Evolutionary conservation across 2,329 filamentous ascomycete species (phyloP), one percentile per base, ranked within the genome.

Genomic region (Reticulascus tulasneorum): DNA sequence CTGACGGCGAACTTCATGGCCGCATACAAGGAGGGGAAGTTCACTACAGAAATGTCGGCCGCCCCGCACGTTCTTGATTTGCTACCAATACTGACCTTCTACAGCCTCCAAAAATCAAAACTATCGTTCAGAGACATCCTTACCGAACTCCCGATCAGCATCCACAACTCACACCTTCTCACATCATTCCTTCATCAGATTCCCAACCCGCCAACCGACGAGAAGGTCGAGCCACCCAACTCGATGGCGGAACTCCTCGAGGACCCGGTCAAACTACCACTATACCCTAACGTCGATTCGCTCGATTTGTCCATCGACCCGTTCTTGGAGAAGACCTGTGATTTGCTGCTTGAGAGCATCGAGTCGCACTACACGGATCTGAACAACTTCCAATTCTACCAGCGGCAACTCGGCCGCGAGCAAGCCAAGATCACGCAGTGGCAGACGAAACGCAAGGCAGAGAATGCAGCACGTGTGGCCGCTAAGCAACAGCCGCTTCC

Each of bases 361-460:
- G 93, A 98, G 73, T 84, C 85, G 37, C 93, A 98, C 73, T 93
- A 97, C 71, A 95, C 90, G 42, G 93, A 98, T 67, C 84, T 94
- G 62, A 97, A 97, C 80, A 98, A 98, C 77, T 93, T 94, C 72
- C 90, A 96, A 66, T 80, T 78, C 77, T 96, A 96, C 73, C 89
- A 96, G 70, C 81, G 93, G 55, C 89, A 94, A 58, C 76, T 97
- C 39, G 84, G 83, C 35, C 86, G 93, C 52, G 93, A 98, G 71
- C 93, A 98, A 71, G 71, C 85, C 55, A 98, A 97, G 79, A 96
- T 98, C 54, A 82, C 86, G 37, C 84, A 89, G 48, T 98, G 93
- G 93, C 91, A 97, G 69, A 71, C 83, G 44, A 97, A 98, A 81
- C 84, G 93, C 59, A 94, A 95, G 73, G 83, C 87, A 12, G 93